phyloP scores from a whole-genome alignment of 805 yeast species.

The Tetrapisispora iriomotensis region DNA sequence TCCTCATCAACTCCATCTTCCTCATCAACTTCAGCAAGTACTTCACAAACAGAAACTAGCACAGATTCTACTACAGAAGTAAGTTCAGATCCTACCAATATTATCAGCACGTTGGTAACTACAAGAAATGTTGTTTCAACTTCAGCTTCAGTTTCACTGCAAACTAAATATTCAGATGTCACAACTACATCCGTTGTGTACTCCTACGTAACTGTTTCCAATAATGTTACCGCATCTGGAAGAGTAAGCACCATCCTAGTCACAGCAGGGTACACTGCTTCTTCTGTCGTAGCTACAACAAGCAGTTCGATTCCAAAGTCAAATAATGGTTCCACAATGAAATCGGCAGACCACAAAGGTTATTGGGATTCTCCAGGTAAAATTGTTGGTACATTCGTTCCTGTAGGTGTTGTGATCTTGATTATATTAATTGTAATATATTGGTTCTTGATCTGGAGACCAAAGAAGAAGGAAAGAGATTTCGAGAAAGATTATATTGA shows the following conservation, averaged over 20 bases:
- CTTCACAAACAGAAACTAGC: not conserved
- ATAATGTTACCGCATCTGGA: not conserved
- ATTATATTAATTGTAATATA: conserved; percentile 36
- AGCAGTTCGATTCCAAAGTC: not conserved
- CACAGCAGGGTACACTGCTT: conserved; percentile 11
- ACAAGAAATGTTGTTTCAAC: not conserved
- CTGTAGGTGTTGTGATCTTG: conserved; percentile 56
- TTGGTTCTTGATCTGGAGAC: conserved; percentile 30
- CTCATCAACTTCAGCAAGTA: conserved; percentile 1
- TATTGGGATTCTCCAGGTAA: conserved; percentile 65
- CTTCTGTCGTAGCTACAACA: conserved; percentile 5
- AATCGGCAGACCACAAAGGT: conserved; percentile 19
- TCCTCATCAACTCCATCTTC: conserved; percentile 1
- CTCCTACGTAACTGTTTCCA: conserved; percentile 17
- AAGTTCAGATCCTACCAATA: no score
- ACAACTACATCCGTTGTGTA: conserved; percentile 10
- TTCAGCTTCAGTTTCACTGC: not conserved
- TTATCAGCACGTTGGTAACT: not conserved
- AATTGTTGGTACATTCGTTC: conserved; percentile 79
- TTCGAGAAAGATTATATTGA: conserved; percentile 21
- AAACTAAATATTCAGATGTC: not conserved
- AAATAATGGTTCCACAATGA: conserved; percentile 1
- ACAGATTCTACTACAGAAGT: not conserved
- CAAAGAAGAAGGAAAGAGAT: conserved; percentile 11
- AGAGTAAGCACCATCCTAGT: conserved; percentile 10